Conservation (phyloP, 495 filamentous ascomycete genomes). For the Aeminium ludgeri region DNA sequence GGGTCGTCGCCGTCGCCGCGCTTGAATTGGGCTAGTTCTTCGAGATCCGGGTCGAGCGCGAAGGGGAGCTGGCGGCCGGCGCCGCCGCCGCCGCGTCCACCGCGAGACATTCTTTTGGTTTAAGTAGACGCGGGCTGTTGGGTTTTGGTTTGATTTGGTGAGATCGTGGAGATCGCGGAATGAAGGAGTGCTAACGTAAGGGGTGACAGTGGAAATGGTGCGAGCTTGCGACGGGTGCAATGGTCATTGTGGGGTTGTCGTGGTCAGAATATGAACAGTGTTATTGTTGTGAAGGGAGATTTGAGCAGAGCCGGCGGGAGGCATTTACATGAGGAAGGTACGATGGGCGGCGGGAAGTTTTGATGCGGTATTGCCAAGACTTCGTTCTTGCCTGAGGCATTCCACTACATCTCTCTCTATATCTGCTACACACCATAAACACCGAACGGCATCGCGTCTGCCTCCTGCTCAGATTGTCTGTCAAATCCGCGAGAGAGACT, state of each 20-base stretch:
- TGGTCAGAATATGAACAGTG: neutral
- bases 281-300: neutral
- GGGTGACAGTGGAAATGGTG: neutral
- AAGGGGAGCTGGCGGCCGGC: conserved; percentile 1
- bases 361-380: no score
- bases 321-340: no score
- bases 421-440: no score
- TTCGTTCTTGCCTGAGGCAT: no score
- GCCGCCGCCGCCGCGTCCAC: conserved; percentile 1
- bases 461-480: no score
- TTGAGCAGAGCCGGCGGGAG: no score
- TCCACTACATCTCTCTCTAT: no score
- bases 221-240: neutral
- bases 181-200: neutral
- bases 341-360: no score
- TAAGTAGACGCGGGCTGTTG: neutral
- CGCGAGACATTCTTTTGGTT: conserved; percentile 2
- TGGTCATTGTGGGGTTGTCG: neutral
- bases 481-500: no score
- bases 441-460: no score
- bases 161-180: neutral
- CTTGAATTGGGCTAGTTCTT: neutral
- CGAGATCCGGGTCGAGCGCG: conserved; percentile 3
- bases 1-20: neutral
- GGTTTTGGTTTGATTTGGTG: neutral